Conservation (phyloP, 179 eudicot genomes). For the Corrigiola litoralis region DNA sequence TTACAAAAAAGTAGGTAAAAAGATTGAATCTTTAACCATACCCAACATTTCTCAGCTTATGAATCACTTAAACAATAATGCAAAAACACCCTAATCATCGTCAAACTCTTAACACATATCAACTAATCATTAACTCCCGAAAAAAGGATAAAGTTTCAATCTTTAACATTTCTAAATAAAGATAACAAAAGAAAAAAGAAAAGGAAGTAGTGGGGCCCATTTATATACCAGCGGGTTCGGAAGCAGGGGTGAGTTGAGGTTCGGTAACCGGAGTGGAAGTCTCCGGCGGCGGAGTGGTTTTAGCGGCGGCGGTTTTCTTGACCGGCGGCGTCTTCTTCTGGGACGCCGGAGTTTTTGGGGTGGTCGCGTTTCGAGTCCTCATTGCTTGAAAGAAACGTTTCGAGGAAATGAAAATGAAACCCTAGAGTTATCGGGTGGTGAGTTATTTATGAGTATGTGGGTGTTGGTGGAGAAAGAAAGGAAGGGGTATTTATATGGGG, state of each 20-base stretch:
- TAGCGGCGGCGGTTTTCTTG: slow-evolving; percentile 36
- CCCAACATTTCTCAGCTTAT: too few relatives aligned
- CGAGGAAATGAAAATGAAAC: background rate
- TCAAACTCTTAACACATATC: background rate
- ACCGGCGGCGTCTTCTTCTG: slow-evolving; percentile 46
- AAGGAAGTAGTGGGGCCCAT: too few relatives aligned
- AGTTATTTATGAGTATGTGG: background rate
- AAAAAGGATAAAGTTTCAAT: background rate
- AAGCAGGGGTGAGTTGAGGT: slow-evolving; percentile 3
- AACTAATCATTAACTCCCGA: background rate
- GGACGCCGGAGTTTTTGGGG: slow-evolving; percentile 43
- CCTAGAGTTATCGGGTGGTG: background rate
- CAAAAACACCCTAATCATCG: too few relatives aligned
- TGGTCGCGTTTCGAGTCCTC: slow-evolving; percentile 52
- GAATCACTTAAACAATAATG: too few relatives aligned
- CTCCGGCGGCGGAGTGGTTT: background rate
- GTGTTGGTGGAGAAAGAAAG: background rate
- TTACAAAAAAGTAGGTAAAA: too few relatives aligned
- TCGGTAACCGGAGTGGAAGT: slow-evolving; percentile 10
- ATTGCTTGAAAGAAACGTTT: background rate
- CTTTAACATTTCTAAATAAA: background rate
- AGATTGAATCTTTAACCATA: too few relatives aligned
- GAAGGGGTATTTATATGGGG: background rate
- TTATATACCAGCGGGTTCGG: slow-evolving; percentile 36
- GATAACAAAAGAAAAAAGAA: background rate